A percentile compares a stretch with the other conserved stretches of the same genome.
These are phyloP conservation scores for Solanum piurae DNA, from an alignment of 257 asterid species.

Conservation along the genomic window DNA sequence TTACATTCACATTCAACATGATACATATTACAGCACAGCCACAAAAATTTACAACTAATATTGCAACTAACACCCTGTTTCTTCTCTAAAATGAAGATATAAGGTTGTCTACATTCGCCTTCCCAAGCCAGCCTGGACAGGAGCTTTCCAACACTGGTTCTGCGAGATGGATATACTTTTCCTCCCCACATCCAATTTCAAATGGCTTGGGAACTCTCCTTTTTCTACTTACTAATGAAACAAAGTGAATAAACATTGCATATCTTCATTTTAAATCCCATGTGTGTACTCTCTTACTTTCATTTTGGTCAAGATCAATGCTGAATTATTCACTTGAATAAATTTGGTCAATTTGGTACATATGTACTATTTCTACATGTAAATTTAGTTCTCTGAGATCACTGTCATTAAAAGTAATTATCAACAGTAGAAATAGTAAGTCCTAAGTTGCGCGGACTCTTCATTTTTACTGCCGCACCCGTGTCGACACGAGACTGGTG, in stretches of 20 bases:
- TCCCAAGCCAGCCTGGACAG: background rate
- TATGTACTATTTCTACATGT: background rate
- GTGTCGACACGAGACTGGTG: background rate
- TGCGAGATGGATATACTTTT: background rate
- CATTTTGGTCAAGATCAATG: background rate
- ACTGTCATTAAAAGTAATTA: background rate
- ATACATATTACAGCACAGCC: background rate
- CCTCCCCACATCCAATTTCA: background rate
- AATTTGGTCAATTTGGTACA: background rate
- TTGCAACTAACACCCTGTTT: background rate
- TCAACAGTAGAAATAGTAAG: background rate
- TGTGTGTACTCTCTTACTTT: background rate
- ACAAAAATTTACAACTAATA: background rate
- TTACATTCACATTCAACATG: background rate
- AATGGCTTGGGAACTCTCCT: background rate
- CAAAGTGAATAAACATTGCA: background rate
- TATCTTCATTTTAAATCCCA: background rate
- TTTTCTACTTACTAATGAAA: background rate
- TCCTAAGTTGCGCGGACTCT: background rate
- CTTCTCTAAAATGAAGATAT: background rate
- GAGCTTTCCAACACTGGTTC: background rate
- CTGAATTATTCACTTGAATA: background rate
- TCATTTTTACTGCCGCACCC: background rate
- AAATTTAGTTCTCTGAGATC: background rate
- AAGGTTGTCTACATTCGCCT: background rate